Base-by-base conservation (phyloP, 2,329 filamentous ascomycete genomes). In the Hypoxylon sp. region DNA sequence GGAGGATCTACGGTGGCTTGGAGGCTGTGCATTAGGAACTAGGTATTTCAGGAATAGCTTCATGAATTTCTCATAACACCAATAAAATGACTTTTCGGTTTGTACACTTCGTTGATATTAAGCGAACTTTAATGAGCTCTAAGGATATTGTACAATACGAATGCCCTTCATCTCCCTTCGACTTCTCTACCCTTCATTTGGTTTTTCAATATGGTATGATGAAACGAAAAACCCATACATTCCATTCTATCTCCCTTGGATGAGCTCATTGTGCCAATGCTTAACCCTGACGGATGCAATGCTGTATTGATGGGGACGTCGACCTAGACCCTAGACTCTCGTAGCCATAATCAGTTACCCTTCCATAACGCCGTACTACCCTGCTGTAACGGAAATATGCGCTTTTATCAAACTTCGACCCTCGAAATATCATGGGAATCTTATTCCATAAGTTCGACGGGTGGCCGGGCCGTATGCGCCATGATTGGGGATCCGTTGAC, bases 371-470 rank as follows among this genome's bases (percentile, higher is more conserved):
- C 64, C 42, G 29, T 70, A 68, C 64, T 68, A 24, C 33, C 51
- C 14, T 22, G 46, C 22, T 53, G 48, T n/a, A 54, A 54, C n/a
- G 47, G n/a, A 62, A 58, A 63, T 33, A 57, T 56, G 44, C 46
- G 48, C 42, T 50, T 60, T 70, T 58, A 26, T 19, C 26, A 17
- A 55, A 51, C 24, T 33, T 35, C 50, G 35, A n/a, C 51, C 3
- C 57, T 14, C 31, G 55, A 31, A 3, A n/a, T 26, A 35, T 22
- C 19, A 22, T 4, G 26, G n/a, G n/a, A 50, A 73, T 60, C 78
- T 63, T 78, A 80, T 69, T 83, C 78, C 86, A 91, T 91, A 70
- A 91, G 80, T 82, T 92, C 90, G 6, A 92, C 83, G 0, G 90
- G 90, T 22, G 90, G 90, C 54, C 89, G 83, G 1, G 86, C 72